These are phyloP conservation scores for Pseudonectria buxi DNA, from an alignment of 2,329 filamentous ascomycete genomes.

Conservation along the genomic window DNA sequence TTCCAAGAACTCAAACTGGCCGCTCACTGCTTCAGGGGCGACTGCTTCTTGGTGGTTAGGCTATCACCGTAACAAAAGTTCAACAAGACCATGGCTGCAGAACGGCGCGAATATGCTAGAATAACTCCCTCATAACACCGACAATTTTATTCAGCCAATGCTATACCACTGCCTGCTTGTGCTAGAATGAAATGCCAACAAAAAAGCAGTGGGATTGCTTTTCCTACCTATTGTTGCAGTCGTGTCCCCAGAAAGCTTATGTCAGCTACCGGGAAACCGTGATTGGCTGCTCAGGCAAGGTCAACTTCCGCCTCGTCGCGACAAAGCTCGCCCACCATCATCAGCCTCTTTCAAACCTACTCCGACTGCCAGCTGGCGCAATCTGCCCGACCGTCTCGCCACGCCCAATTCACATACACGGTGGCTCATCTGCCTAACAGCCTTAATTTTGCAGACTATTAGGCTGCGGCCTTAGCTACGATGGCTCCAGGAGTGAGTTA, in stretches of 20 bases:
- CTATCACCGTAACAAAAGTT: too few relatives aligned
- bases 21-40: too few relatives aligned
- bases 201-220: not conserved
- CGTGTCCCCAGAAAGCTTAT: slow-evolving; percentile 8
- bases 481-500: slow-evolving; percentile 36
- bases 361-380: slow-evolving; percentile 6
- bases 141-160: too few relatives aligned
- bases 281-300: not conserved
- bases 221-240: not conserved
- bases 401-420: slow-evolving; percentile 3
- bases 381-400: slow-evolving; percentile 5
- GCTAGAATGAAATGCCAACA: too few relatives aligned
- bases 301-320: slow-evolving; percentile 12
- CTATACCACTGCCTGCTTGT: too few relatives aligned
- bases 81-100: too few relatives aligned
- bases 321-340: slow-evolving; percentile 13
- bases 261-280: slow-evolving; percentile 7
- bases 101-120: too few relatives aligned
- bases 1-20: too few relatives aligned
- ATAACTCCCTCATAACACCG: too few relatives aligned
- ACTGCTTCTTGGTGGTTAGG: not conserved
- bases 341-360: slow-evolving; percentile 11
- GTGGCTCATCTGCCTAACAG: not conserved
- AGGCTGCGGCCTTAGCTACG: slow-evolving; percentile 6
- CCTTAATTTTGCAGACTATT: not conserved